These are phyloP conservation scores for Sporothrix dimorphospora DNA, from an alignment of 2,329 filamentous ascomycete genomes.

Conservation along the genomic window DNA sequence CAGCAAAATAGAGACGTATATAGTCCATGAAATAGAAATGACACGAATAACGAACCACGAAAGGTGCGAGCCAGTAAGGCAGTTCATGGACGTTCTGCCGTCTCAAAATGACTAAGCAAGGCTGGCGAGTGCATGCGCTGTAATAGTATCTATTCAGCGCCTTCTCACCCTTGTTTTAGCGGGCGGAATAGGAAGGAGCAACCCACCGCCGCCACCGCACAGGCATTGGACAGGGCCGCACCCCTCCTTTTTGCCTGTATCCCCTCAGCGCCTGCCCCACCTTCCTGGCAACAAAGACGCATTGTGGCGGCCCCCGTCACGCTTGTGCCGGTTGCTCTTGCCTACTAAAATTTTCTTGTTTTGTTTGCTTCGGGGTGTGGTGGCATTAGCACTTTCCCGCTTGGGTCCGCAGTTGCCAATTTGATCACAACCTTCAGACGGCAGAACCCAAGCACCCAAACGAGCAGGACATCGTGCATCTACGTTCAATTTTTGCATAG, in stretches of 20 bases:
- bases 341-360: slow-evolving; percentile 23
- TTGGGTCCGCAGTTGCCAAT: slow-evolving; percentile 21
- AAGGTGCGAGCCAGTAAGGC: background rate
- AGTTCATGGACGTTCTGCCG: background rate
- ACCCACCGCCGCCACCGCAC: too few species aligned
- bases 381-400: slow-evolving; percentile 18
- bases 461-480: background rate
- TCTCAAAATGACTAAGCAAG: slow-evolving; percentile 28
- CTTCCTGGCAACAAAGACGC: slow-evolving; percentile 33
- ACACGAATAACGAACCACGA: slow-evolving; percentile 20
- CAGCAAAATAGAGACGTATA: background rate
- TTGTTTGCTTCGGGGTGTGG: slow-evolving; percentile 9
- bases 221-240: slow-evolving; percentile 19
- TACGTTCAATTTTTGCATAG: background rate
- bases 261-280: slow-evolving; percentile 31
- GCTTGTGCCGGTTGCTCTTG: slow-evolving; percentile 25
- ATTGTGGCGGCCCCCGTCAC: background rate
- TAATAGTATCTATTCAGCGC: background rate
- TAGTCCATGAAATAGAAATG: slow-evolving; percentile 48
- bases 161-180: background rate
- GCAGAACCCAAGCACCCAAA: slow-evolving; percentile 5
- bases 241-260: slow-evolving; percentile 6
- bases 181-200: background rate
- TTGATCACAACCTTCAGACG: slow-evolving; percentile 19
- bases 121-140: slow-evolving; percentile 21